phyloP scores from a whole-genome alignment of 1,139 yeast species.

The Hemisphaericaspora subhashii region DNA sequence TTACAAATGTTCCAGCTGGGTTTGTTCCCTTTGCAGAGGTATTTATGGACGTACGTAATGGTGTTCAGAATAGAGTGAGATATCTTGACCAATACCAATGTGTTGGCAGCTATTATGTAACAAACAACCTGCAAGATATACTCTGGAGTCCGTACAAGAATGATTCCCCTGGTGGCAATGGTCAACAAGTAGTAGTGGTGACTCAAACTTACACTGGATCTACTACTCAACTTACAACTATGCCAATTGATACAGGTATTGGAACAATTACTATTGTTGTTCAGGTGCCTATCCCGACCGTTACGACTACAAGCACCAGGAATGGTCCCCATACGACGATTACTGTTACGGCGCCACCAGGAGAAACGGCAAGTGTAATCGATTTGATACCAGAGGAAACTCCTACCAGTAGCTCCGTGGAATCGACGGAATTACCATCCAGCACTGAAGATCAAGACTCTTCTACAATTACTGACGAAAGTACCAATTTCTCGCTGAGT shows the following conservation, averaged over 20 bases:
- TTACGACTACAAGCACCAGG: constrained; percentile 19
- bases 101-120: constrained; percentile 3
- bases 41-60: constrained; percentile 10
- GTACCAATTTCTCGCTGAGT: too few relatives aligned
- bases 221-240: constrained; percentile 22
- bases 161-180: constrained; percentile 20
- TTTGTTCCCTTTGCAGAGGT: constrained; percentile 29
- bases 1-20: constrained; percentile 29
- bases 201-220: constrained; percentile 28
- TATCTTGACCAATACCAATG: constrained; percentile 17
- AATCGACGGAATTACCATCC: too few relatives aligned
- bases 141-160: constrained; percentile 14
- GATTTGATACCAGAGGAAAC: neutral
- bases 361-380: constrained; percentile 9
- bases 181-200: constrained; percentile 20
- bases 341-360: constrained; percentile 11
- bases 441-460: too few relatives aligned
- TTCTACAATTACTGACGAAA: too few relatives aligned
- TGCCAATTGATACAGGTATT: constrained; percentile 14
- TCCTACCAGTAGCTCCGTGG: too few relatives aligned
- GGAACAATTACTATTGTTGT: constrained; percentile 19
- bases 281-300: constrained; percentile 20
- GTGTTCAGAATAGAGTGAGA: neutral
- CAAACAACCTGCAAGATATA: constrained; percentile 1
- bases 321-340: constrained; percentile 17